Percentiles rank a stretch among this genome's conserved stretches.
Conservation (phyloP, 1,284 basidiomycete genomes). For the Melanopsichium pennsylvanicum region DNA sequence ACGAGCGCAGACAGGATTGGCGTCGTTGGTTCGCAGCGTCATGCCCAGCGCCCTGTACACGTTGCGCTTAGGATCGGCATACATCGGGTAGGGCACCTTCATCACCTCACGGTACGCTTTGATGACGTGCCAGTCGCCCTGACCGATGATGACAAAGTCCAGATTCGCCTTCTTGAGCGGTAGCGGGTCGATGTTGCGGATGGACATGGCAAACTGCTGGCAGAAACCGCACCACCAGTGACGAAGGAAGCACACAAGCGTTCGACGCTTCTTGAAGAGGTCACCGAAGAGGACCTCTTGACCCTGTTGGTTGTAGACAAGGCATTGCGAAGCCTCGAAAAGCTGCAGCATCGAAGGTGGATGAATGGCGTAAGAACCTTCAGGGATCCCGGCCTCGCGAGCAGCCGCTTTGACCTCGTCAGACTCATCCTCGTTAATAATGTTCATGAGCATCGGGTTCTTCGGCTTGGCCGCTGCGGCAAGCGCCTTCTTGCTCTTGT, state of each 20-base stretch:
- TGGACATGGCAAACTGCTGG: constrained; percentile 82
- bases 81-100: constrained; percentile 71
- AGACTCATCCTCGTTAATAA: constrained; percentile 33
- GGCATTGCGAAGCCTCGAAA: constrained; percentile 72
- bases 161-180: constrained; percentile 71
- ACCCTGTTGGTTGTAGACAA: constrained; percentile 76
- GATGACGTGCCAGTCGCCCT: constrained; percentile 78
- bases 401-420: constrained; percentile 43
- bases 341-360: constrained; percentile 67
- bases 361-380: constrained; percentile 55
- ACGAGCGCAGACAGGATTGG: constrained; percentile 69
- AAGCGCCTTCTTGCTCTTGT: constrained; percentile 16
- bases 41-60: constrained; percentile 81
- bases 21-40: constrained; percentile 71
- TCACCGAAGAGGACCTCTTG: constrained; percentile 76
- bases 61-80: constrained; percentile 77
- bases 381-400: constrained; percentile 40
- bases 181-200: constrained; percentile 71
- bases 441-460: constrained; percentile 14
- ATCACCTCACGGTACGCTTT: constrained; percentile 74
- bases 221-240: constrained; percentile 74
- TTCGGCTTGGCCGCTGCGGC: constrained; percentile 16
- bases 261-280: constrained; percentile 74
- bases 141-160: constrained; percentile 78
- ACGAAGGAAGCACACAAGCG: constrained; percentile 72